Evolutionary conservation across 1,284 basidiomycete genomes (phyloP), one percentile per base, ranked within the genome.

Genomic region (Ceratobasidium sp.): DNA sequence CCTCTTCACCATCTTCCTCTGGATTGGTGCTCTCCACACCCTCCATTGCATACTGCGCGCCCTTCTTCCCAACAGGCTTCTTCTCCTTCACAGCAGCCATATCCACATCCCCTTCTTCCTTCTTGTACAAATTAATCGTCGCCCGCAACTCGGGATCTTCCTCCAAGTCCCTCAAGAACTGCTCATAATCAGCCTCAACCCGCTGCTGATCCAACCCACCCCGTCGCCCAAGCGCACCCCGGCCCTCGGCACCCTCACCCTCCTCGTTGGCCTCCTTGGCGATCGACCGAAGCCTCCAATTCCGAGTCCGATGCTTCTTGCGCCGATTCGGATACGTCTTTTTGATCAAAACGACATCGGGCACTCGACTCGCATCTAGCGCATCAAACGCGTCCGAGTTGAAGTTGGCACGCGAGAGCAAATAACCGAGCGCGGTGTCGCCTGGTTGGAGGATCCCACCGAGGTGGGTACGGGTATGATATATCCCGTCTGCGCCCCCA

Each of bases 111-210:
- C 86, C 87, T 77, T 81, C 83, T 64, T 85, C 77, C 72, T 77
- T 76, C 32, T 92, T 92, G 84, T 96, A 99, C 72, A 99, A 78
- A 82, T 98, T 97, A 78, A 99, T 91, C 18, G 89, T 89, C 18
- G 87, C 86, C 64, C 97, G 88, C 85, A 98, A 85, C 85, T 98
- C 97, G 62, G 92, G 91, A 82, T 99, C 97, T 81, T 99, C 97
- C 82, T 98, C 97, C 72, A 99, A 82, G 78, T 98, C 96, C 64
- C 93, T 87, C 81, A 99, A 83, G 89, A 99, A 99, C 75, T 94
- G 78, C 83, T 98, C 97, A 80, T 98, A 99, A 79, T 98, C 97
- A 79, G 94, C 90, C 79, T 98, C 96, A 74, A 98, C 94, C 83
- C 96, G 96, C 84, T 88, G 92, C 82, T 92, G 88, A 81, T 98